Conservation (phyloP, 176 grass and related monocot genomes). For the Tuctoria greenei region DNA sequence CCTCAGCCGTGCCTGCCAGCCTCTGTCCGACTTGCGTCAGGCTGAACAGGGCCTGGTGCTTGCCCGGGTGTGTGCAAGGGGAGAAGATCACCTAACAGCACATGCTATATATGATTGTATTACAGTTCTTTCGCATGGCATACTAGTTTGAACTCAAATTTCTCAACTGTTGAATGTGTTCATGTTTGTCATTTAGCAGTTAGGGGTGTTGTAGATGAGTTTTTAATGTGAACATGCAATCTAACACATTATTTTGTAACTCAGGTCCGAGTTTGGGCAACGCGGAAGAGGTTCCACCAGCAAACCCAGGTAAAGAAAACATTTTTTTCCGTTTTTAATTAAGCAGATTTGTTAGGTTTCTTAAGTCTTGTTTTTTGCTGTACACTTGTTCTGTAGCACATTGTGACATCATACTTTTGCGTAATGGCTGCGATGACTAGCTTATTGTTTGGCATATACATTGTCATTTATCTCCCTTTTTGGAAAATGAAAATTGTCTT, state of each 20-base stretch:
- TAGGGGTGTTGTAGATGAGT: too few species aligned
- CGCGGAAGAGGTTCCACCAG: constrained; percentile 40
- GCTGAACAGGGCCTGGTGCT: too few species aligned
- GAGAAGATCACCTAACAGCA: too few species aligned
- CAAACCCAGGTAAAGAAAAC: constrained; percentile 45
- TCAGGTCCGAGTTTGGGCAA: constrained; percentile 51
- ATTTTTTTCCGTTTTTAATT: background rate
- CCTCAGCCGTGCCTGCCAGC: too few species aligned
- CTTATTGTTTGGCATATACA: constrained; percentile 1
- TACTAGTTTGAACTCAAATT: background rate
- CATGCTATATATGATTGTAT: background rate
- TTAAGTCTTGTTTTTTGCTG: background rate
- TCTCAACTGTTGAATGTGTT: background rate
- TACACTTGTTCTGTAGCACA: background rate
- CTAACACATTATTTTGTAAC: constrained; percentile 13
- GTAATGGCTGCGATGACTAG: constrained; percentile 6
- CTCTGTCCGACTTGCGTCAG: too few species aligned
- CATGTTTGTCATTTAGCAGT: background rate
- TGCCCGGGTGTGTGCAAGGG: too few species aligned
- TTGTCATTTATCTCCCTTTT: background rate
- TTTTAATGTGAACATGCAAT: background rate
- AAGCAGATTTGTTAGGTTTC: background rate
- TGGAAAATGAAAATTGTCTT: too few species aligned
- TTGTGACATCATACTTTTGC: background rate
- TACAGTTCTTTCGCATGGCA: background rate